These are phyloP conservation scores for Juncus inflexus DNA, from an alignment of 176 grass and related monocot genomes.

Conservation along the genomic window DNA sequence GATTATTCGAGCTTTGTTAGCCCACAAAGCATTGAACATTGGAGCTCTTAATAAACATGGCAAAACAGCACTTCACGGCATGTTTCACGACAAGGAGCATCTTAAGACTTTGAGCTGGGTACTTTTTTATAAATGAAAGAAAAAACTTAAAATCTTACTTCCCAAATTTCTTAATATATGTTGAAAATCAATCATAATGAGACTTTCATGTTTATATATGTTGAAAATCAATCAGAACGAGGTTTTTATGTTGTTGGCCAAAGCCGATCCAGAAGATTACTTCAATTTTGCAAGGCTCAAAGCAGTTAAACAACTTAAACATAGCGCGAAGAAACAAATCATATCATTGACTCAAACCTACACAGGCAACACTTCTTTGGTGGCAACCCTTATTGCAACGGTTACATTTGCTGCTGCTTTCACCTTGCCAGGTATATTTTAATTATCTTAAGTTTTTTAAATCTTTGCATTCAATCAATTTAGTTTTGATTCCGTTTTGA, in stretches of 20 bases:
- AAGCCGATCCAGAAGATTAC: conserved; percentile 5
- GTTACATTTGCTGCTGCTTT: conserved; percentile 18
- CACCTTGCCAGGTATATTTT: background rate
- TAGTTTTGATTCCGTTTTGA: too few relatives aligned
- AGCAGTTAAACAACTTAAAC: background rate
- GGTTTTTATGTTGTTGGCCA: conserved; percentile 23
- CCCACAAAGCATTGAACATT: background rate
- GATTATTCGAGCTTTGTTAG: conserved; percentile 29
- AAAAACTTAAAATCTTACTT: background rate
- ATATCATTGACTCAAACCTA: conserved; percentile 23
- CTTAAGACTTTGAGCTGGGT: conserved; percentile 39
- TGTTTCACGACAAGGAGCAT: background rate
- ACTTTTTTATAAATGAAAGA: background rate
- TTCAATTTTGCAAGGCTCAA: too few relatives aligned
- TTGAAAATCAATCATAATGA: background rate
- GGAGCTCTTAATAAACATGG: background rate
- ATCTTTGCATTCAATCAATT: too few relatives aligned
- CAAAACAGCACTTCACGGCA: background rate
- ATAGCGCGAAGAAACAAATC: background rate
- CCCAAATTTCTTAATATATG: background rate
- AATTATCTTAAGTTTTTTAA: too few relatives aligned
- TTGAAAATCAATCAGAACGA: conserved; percentile 14
- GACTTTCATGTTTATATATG: background rate
- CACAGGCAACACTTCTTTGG: conserved; percentile 26
- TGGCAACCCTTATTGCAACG: conserved; percentile 27